Percentiles rank a stretch among this genome's conserved stretches.
phyloP scores from a whole-genome alignment of 345 rosid species.

The Gossypium rotundifolium region DNA sequence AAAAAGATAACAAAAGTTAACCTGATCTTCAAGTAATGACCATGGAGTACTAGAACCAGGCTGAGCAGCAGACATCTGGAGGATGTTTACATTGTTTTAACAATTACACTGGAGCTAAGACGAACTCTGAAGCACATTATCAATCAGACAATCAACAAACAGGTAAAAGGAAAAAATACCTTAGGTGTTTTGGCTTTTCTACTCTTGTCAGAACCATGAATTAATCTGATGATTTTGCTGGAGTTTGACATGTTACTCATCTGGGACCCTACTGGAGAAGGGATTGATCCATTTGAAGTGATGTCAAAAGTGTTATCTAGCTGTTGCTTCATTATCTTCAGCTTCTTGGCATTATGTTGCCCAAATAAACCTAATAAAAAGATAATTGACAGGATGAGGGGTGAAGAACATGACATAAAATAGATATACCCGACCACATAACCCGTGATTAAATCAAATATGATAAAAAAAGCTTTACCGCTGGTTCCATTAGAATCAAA shows the following conservation, averaged over 20 bases:
- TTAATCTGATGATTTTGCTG: constrained; percentile 58
- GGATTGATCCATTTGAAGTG: constrained; percentile 52
- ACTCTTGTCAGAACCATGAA: constrained; percentile 64
- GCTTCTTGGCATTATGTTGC: constrained; percentile 67
- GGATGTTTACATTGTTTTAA: constrained; percentile 17
- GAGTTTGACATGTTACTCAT: constrained; percentile 93
- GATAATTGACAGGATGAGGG: constrained; percentile 15
- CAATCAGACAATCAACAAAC: not conserved
- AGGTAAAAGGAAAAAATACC: constrained; percentile 35
- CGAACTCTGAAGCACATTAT: not conserved
- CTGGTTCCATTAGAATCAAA: constrained; percentile 68
- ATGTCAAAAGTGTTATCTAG: constrained; percentile 54
- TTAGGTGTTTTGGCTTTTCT: constrained; percentile 72
- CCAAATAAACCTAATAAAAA: constrained; percentile 57
- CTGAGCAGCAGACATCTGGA: constrained; percentile 68
- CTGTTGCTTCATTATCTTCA: constrained; percentile 57
- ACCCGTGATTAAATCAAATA: constrained; percentile 8
- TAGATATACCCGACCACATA: not conserved
- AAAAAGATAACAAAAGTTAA: constrained; percentile 17
- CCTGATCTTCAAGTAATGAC: constrained; percentile 99
- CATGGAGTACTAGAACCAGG: constrained; percentile 80
- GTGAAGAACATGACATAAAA: constrained; percentile 6
- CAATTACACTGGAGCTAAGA: constrained; percentile 7
- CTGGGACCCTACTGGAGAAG: constrained; percentile 87
- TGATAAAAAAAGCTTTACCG: constrained; percentile 31